Conservation (phyloP, 306 rosid genomes). For the Cucurbita ficifolia region DNA sequence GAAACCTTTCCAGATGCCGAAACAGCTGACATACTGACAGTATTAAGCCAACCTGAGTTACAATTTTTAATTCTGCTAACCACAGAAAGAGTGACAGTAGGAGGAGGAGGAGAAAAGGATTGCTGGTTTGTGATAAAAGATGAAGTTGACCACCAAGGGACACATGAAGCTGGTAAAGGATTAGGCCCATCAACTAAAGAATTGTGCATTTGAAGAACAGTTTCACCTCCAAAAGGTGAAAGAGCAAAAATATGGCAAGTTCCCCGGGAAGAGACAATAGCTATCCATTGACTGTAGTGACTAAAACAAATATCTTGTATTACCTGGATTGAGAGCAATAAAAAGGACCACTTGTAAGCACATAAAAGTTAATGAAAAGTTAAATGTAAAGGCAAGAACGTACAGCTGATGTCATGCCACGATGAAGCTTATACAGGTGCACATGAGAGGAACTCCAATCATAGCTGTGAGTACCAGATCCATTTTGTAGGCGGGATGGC, state of each 20-base stretch:
- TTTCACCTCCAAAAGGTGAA: constrained; percentile 80
- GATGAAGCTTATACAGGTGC: constrained; percentile 88
- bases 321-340: constrained; percentile 33
- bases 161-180: constrained; percentile 42
- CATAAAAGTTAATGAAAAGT: constrained; percentile 14
- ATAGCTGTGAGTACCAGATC: constrained; percentile 43
- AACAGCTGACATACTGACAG: constrained; percentile 78
- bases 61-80: constrained; percentile 83
- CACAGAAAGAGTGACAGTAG: constrained; percentile 71
- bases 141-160: constrained; percentile 90
- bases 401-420: constrained; percentile 92
- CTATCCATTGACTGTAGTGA: constrained; percentile 68
- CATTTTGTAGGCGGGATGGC: constrained; percentile 51
- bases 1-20: constrained; percentile 70
- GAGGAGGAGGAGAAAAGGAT: constrained; percentile 45
- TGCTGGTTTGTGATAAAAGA: constrained; percentile 47
- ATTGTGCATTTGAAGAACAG: constrained; percentile 54
- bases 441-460: constrained; percentile 67
- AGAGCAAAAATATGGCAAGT: constrained; percentile 75
- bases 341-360: constrained; percentile 10
- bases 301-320: constrained; percentile 91
- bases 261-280: constrained; percentile 71
- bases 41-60: constrained; percentile 73
- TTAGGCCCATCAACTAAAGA: constrained; percentile 44
- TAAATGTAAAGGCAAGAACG: constrained; percentile 17